These are phyloP conservation scores for Arthrobotrys sphaeroides DNA, from an alignment of 2,329 filamentous ascomycete genomes.

Conservation along the genomic window DNA sequence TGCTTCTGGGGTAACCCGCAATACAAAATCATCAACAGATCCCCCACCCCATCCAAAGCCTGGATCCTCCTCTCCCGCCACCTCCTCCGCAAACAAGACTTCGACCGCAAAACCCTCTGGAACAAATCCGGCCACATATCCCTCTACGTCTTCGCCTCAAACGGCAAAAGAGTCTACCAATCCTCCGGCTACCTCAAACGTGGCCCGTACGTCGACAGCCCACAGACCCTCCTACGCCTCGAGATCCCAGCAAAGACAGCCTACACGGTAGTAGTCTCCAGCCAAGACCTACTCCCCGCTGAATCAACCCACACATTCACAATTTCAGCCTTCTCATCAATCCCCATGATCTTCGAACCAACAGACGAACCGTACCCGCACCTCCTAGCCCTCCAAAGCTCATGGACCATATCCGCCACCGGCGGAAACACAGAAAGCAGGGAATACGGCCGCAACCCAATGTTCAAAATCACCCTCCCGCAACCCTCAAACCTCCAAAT, in stretches of 20 bases:
- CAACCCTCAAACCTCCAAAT: slow-evolving; percentile 93
- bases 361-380: slow-evolving; percentile 71
- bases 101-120: slow-evolving; percentile 52
- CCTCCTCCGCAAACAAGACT: slow-evolving; percentile 65
- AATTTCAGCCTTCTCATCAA: slow-evolving; percentile 79
- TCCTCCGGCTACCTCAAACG: slow-evolving; percentile 76
- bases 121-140: slow-evolving; percentile 81
- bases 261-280: slow-evolving; percentile 75
- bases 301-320: slow-evolving; percentile 82
- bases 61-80: slow-evolving; percentile 91
- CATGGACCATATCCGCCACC: slow-evolving; percentile 81
- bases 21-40: slow-evolving; percentile 69
- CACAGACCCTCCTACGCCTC: slow-evolving; percentile 85
- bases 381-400: slow-evolving; percentile 69
- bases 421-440: slow-evolving; percentile 75
- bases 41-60: slow-evolving; percentile 69
- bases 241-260: slow-evolving; percentile 62
- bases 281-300: slow-evolving; percentile 74
- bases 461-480: slow-evolving; percentile 68
- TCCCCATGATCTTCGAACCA: slow-evolving; percentile 69
- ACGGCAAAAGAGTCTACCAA: slow-evolving; percentile 77
- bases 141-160: slow-evolving; percentile 78
- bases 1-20: slow-evolving; percentile 74
- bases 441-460: slow-evolving; percentile 50
- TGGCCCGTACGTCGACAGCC: slow-evolving; percentile 90